Conservation (phyloP, 2,329 filamentous ascomycete species). For the Rachicladosporium sp. region DNA sequence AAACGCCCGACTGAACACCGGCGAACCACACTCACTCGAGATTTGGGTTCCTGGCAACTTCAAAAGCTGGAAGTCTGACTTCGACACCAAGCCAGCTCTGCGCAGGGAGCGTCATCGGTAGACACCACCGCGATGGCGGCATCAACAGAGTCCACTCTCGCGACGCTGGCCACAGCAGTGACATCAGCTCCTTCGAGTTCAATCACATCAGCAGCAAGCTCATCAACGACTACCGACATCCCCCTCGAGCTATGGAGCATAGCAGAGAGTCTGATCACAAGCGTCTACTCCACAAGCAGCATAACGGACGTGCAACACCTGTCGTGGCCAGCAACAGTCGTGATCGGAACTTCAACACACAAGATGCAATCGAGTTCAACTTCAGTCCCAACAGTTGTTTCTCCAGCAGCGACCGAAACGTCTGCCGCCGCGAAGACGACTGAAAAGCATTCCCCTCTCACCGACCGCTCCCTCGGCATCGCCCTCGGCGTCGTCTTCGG, state of each 20-base stretch:
- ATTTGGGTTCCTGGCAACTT: too few relatives aligned
- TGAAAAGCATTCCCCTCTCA: neutral
- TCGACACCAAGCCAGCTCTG: too few relatives aligned
- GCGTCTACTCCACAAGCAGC: slow-evolving; percentile 7
- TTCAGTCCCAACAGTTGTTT: neutral
- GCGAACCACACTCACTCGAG: too few relatives aligned
- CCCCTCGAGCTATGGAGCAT: slow-evolving; percentile 6
- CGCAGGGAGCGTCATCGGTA: too few relatives aligned
- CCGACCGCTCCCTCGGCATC: slow-evolving; percentile 10
- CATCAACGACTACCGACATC: slow-evolving; percentile 1
- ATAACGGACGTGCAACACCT: slow-evolving; percentile 6
- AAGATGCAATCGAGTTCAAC: slow-evolving; percentile 4
- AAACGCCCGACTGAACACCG: too few relatives aligned
- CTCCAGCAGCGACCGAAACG: slow-evolving; percentile 1
- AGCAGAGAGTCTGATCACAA: slow-evolving; percentile 7
- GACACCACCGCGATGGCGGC: too few relatives aligned
- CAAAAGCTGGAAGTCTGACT: too few relatives aligned
- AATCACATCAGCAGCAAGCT: too few relatives aligned
- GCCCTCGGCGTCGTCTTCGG: slow-evolving; percentile 11
- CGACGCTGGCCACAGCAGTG: too few relatives aligned
- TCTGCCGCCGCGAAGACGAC: slow-evolving; percentile 1
- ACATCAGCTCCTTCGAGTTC: too few relatives aligned
- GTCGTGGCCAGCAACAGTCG: slow-evolving; percentile 10
- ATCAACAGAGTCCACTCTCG: too few relatives aligned
- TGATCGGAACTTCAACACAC: slow-evolving; percentile 10